These are phyloP conservation scores for Pichia gijzeniarum DNA, from an alignment of 805 yeast genomes.

Conservation along the genomic window DNA sequence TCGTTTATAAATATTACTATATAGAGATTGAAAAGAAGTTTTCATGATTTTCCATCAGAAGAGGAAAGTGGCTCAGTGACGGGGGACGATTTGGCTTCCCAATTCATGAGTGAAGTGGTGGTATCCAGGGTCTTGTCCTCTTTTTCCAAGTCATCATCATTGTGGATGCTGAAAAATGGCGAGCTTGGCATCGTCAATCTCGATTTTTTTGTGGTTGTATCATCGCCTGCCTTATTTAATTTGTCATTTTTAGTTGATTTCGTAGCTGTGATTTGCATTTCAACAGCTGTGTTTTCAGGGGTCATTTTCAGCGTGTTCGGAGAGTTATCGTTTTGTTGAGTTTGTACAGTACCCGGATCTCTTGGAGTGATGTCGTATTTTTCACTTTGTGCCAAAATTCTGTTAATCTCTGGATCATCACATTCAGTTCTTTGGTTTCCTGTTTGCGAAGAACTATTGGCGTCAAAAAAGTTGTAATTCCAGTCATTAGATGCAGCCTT, in stretches of 20 bases:
- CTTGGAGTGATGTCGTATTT: constrained; percentile 29
- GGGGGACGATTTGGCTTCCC: constrained; percentile 26
- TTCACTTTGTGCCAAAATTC: constrained; percentile 17
- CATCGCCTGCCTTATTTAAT: not conserved
- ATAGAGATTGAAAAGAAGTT: too few species aligned
- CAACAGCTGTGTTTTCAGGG: not conserved
- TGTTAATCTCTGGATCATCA: constrained; percentile 24
- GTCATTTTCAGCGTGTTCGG: constrained; percentile 4
- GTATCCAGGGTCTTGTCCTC: constrained; percentile 19
- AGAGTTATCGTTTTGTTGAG: constrained; percentile 16
- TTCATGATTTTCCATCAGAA: not conserved
- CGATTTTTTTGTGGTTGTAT: not conserved
- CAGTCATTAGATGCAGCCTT: constrained; percentile 23
- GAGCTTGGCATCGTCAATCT: constrained; percentile 29
- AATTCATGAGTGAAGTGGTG: constrained; percentile 18
- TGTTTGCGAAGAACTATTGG: not conserved
- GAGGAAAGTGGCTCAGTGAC: constrained; percentile 21
- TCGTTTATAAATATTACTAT: too few species aligned
- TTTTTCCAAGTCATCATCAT: constrained; percentile 11
- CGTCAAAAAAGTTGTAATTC: constrained; percentile 24
- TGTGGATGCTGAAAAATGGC: constrained; percentile 23
- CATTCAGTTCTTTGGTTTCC: constrained; percentile 5
- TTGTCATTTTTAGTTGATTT: not conserved
- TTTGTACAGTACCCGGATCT: constrained; percentile 26
- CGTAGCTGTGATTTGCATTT: not conserved